phyloP scores from a whole-genome alignment of 192 early-diverging fungal species.

The Rhizophagus clarus region DNA sequence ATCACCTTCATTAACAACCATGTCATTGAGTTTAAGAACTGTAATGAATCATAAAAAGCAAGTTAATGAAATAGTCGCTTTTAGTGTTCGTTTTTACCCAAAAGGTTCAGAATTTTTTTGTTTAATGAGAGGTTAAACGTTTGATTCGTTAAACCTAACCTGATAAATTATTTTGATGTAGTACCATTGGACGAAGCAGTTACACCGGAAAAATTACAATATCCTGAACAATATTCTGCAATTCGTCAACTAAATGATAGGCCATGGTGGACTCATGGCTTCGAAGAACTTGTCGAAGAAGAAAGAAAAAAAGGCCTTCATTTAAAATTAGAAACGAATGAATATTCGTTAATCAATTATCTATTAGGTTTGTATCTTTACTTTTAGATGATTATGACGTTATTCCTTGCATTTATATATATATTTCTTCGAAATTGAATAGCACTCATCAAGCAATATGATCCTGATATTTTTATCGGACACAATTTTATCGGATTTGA shows the following conservation, averaged over 20 bases:
- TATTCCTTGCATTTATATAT: neutral
- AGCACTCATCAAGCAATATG: slow-evolving; percentile 72
- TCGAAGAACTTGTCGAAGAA: slow-evolving; percentile 49
- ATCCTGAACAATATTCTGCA: slow-evolving; percentile 60
- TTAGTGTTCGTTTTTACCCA: slow-evolving; percentile 74
- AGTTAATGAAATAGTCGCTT: slow-evolving; percentile 88
- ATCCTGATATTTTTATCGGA: slow-evolving; percentile 94
- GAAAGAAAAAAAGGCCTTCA: slow-evolving; percentile 17
- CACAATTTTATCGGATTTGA: slow-evolving; percentile 98
- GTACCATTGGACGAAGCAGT: slow-evolving; percentile 58
- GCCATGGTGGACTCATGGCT: slow-evolving; percentile 78
- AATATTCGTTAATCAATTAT: slow-evolving; percentile 78
- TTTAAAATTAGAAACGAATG: slow-evolving; percentile 48
- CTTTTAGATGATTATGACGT: neutral
- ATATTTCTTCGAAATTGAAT: slow-evolving; percentile 3
- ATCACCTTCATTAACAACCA: slow-evolving; percentile 79
- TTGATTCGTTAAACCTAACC: neutral
- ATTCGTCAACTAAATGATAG: slow-evolving; percentile 73
- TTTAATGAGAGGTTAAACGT: neutral
- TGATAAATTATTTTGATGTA: slow-evolving; percentile 6
- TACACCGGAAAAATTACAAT: slow-evolving; percentile 36
- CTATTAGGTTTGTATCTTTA: slow-evolving; percentile 56
- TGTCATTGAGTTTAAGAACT: slow-evolving; percentile 86
- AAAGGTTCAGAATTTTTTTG: slow-evolving; percentile 46
- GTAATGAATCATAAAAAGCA: slow-evolving; percentile 78